Evolutionary conservation across 805 yeast species (phyloP), one percentile per base, ranked within the genome.

Genomic region (Ogataea paraovalis): DNA sequence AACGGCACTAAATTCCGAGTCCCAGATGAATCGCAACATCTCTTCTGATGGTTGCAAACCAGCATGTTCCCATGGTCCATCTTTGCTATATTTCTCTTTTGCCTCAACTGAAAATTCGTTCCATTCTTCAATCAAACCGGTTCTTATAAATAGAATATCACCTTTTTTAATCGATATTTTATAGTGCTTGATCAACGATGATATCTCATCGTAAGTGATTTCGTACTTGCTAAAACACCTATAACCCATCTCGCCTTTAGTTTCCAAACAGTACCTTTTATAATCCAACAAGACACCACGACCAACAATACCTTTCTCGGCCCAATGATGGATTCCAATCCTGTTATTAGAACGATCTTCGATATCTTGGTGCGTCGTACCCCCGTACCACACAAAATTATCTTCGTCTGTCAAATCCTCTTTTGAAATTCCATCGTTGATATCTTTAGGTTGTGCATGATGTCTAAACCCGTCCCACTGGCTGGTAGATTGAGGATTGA

Each of bases 211-310:
- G 7, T 60, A 49, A 18, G 55, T 46, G 42, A 66, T 58, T n/a
- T 52, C 54, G 48, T 59, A 56, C 12, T 49, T 34, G 16, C 52
- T 45, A 43, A 66, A 61, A 27, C 64, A 54, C 33, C 55, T 54
- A 46, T 57, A 65, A 25, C 34, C 16, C n/a, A 8, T 30, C 39
- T 55, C 43, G 22, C 58, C 55, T 6, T 65, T 61, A 22, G 54
- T 51, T 22, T 49, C 53, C 38, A 59, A 52, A 1, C 67, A 67
- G 54, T 58, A 66, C 7, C 45, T 39, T 14, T 62, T 65, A 44
- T 59, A 65, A 52, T 65, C 70, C 2, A 65, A 45, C 28, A 65
- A 49, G 14, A 65, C 65, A 3, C 70, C 70, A 13, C 70, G 53
- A 9, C 67, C 65, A 18, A 60, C 67, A 33, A 65, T 62, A 2